These are phyloP conservation scores for Wickerhamiella hasegawae DNA, from an alignment of 805 yeast species.

Conservation along the genomic window DNA sequence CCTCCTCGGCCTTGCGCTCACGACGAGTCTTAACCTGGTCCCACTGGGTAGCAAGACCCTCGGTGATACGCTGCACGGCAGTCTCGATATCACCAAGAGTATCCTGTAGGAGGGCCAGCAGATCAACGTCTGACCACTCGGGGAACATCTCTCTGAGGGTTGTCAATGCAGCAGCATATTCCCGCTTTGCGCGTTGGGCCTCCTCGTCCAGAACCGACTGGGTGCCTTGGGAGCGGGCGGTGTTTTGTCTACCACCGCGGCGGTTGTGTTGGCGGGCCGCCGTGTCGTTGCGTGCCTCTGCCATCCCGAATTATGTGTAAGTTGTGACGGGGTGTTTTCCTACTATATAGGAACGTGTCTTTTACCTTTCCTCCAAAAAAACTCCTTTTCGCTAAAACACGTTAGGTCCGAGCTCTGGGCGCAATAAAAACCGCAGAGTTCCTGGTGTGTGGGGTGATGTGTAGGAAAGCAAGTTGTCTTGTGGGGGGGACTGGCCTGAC, in stretches of 20 bases:
- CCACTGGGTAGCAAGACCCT: conserved; percentile 85
- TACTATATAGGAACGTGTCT: too few species aligned
- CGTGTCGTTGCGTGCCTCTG: conserved; percentile 3
- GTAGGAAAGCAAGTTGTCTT: too few species aligned
- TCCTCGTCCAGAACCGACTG: background rate
- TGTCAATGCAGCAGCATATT: conserved; percentile 22
- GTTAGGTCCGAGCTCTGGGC: too few species aligned
- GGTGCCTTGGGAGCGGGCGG: background rate
- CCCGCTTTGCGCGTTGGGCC: background rate
- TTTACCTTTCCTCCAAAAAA: too few species aligned
- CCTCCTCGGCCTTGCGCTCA: background rate
- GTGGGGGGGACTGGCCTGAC: too few species aligned
- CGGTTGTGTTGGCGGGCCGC: conserved; percentile 4
- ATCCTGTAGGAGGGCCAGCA: conserved; percentile 59
- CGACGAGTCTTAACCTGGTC: conserved; percentile 51
- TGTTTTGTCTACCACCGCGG: background rate
- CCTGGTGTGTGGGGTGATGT: too few species aligned
- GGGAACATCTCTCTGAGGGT: conserved; percentile 78
- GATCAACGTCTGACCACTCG: conserved; percentile 83
- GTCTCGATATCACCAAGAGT: conserved; percentile 54
- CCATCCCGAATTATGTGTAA: background rate
- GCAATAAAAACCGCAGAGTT: too few species aligned
- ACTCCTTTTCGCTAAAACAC: too few species aligned
- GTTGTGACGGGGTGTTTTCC: too few species aligned
- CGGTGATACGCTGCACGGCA: conserved; percentile 75